Percentiles rank a stretch among this genome's conserved stretches.
These are phyloP conservation scores for Glycine latifolia DNA, from an alignment of 306 rosid genomes.

Conservation along the genomic window DNA sequence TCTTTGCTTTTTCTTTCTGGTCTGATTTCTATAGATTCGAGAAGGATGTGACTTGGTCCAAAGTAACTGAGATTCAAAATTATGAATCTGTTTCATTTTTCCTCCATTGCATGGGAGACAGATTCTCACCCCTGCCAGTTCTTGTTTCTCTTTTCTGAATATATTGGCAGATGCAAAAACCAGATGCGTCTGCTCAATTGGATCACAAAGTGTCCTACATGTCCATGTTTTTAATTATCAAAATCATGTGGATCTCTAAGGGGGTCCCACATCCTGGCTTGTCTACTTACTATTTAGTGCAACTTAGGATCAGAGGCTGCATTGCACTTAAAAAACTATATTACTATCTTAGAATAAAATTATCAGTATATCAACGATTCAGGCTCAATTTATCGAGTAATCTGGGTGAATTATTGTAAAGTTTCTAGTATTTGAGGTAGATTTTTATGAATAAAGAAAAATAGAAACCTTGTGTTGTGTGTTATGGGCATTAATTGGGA, in stretches of 20 bases:
- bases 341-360: not conserved
- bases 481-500: too few relatives aligned
- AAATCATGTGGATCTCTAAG: constrained; percentile 16
- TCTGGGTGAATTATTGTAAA: too few relatives aligned
- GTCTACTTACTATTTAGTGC: constrained; percentile 39
- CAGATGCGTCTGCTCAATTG: constrained; percentile 49
- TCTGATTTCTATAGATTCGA: constrained; percentile 72
- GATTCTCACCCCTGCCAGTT: constrained; percentile 72
- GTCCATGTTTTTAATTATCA: constrained; percentile 34
- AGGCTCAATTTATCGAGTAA: too few relatives aligned
- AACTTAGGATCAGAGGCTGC: not conserved
- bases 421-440: too few relatives aligned
- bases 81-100: constrained; percentile 42
- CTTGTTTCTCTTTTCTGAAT: constrained; percentile 56
- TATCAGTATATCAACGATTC: too few relatives aligned
- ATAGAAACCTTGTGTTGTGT: too few relatives aligned
- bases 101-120: constrained; percentile 67
- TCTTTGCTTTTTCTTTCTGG: constrained; percentile 59
- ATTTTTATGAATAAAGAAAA: too few relatives aligned
- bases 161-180: constrained; percentile 47
- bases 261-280: constrained; percentile 43
- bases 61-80: constrained; percentile 70
- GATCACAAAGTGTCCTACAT: constrained; percentile 47
- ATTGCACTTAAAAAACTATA: not conserved
- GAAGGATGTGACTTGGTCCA: constrained; percentile 77